phyloP scores from a whole-genome alignment of 345 rosid species.

The Heritiera fomes region DNA sequence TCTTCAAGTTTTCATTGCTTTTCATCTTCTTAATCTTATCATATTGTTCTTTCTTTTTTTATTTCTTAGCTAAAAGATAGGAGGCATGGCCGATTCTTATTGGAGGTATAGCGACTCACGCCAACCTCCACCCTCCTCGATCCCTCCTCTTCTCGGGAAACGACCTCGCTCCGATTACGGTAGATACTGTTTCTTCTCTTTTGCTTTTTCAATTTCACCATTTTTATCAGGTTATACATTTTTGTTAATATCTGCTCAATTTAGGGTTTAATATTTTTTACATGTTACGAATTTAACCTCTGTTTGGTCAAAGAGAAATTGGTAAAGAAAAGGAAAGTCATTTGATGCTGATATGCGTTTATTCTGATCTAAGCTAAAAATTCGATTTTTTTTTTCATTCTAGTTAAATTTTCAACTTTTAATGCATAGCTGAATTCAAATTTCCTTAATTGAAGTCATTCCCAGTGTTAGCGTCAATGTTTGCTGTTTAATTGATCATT shows the following conservation, averaged over 20 bases:
- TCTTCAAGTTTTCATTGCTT: neutral
- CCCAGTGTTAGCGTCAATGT: neutral
- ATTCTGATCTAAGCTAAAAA: neutral
- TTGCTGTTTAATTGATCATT: neutral
- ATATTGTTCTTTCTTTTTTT: neutral
- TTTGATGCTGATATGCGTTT: neutral
- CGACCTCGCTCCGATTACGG: slow-evolving; percentile 57
- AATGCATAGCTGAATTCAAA: neutral
- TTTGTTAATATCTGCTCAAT: neutral
- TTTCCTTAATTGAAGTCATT: neutral
- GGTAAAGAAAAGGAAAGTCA: neutral
- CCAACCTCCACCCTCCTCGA: slow-evolving; percentile 37
- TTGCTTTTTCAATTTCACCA: neutral
- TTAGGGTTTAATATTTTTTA: neutral
- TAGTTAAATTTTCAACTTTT: neutral
- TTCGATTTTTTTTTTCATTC: neutral
- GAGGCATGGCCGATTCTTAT: slow-evolving; percentile 54
- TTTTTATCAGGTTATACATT: neutral
- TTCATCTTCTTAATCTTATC: slow-evolving; percentile 1
- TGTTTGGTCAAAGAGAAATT: neutral
- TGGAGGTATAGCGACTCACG: slow-evolving; percentile 48
- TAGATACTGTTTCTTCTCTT: neutral
- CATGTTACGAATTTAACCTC: neutral
- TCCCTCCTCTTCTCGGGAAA: slow-evolving; percentile 40
- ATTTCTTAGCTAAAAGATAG: neutral